Percentiles rank a stretch among this genome's conserved stretches.
Evolutionary conservation across 2,329 filamentous ascomycete species (phyloP).

Genomic region (Phaeoacremonium minimum): DNA sequence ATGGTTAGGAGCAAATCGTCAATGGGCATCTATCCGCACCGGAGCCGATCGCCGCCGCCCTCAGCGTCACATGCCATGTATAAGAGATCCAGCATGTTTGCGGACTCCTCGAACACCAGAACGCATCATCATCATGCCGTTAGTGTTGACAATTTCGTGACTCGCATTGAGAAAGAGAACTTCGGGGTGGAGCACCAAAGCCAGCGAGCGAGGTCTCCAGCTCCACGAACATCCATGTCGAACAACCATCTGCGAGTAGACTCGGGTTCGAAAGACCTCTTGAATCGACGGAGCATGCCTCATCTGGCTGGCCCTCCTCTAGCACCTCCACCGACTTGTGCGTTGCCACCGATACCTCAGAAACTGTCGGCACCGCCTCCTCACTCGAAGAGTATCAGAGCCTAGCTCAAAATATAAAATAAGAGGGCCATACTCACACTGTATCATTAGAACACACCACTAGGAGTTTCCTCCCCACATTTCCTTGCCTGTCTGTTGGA

Average conservation of each 20-base stretch:
- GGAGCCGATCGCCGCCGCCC: constrained; percentile 13
- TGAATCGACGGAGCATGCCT: constrained; percentile 44
- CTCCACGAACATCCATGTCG: constrained; percentile 11
- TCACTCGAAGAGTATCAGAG: neutral
- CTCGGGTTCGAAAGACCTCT: constrained; percentile 11
- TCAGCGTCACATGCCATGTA: constrained; percentile 10
- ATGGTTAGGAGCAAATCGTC: constrained; percentile 24
- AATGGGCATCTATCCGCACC: constrained; percentile 20
- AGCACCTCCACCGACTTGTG: constrained; percentile 49
- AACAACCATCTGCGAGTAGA: constrained; percentile 16
- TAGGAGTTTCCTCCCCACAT: neutral
- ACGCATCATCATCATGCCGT: too few species aligned
- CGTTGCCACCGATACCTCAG: constrained; percentile 48
- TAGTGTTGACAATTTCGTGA: too few species aligned
- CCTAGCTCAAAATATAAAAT: too few species aligned
- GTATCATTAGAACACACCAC: neutral
- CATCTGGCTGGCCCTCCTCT: constrained; percentile 47
- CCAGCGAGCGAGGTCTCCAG: neutral
- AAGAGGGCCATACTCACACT: neutral
- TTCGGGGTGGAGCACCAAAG: neutral
- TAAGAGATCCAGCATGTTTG: constrained; percentile 18
- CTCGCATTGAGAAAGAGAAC: too few species aligned
- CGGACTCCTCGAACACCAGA: constrained; percentile 14
- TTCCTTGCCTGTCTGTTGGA: neutral
- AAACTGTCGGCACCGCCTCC: constrained; percentile 14